A percentile compares a stretch with the other conserved stretches of the same genome.
phyloP scores from a whole-genome alignment of 495 filamentous ascomycete genomes.

The Penicillium taxi region DNA sequence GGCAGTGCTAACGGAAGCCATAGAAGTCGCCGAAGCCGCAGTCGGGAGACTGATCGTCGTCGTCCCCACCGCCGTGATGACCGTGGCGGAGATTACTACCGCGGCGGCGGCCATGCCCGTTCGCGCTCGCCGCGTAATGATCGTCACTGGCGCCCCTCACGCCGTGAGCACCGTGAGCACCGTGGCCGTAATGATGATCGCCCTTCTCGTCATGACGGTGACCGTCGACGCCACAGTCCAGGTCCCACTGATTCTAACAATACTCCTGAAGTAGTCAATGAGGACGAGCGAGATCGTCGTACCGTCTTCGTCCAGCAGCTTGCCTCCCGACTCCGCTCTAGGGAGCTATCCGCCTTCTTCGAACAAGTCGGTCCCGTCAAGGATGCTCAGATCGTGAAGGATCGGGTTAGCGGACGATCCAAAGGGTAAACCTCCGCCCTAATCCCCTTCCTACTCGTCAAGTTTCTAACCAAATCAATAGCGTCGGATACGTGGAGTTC shows the following conservation, averaged over 20 bases:
- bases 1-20: slow-evolving; percentile 75
- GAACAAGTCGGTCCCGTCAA: slow-evolving; percentile 93
- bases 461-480: slow-evolving; percentile 27
- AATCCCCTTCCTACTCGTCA: not conserved
- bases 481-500: slow-evolving; percentile 99
- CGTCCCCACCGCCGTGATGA: slow-evolving; percentile 75
- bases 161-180: no score
- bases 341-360: slow-evolving; percentile 91
- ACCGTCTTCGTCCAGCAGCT: slow-evolving; percentile 99
- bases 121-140: slow-evolving; percentile 68
- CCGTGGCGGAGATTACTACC: slow-evolving; percentile 69
- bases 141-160: slow-evolving; percentile 66
- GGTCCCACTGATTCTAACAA: slow-evolving; percentile 47
- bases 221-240: slow-evolving; percentile 47
- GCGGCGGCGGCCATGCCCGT: slow-evolving; percentile 61
- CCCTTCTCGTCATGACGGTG: slow-evolving; percentile 43
- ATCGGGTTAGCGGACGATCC: slow-evolving; percentile 88
- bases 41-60: slow-evolving; percentile 70
- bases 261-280: slow-evolving; percentile 64
- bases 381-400: slow-evolving; percentile 99
- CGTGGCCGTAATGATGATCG: slow-evolving; percentile 21
- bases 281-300: slow-evolving; percentile 92
- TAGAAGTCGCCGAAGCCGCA: slow-evolving; percentile 77
- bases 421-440: slow-evolving; percentile 68
- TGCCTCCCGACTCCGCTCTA: slow-evolving; percentile 82